Evolutionary conservation across 1,284 basidiomycete species (phyloP).

Genomic region (Austroboletus novae-zelandiae): DNA sequence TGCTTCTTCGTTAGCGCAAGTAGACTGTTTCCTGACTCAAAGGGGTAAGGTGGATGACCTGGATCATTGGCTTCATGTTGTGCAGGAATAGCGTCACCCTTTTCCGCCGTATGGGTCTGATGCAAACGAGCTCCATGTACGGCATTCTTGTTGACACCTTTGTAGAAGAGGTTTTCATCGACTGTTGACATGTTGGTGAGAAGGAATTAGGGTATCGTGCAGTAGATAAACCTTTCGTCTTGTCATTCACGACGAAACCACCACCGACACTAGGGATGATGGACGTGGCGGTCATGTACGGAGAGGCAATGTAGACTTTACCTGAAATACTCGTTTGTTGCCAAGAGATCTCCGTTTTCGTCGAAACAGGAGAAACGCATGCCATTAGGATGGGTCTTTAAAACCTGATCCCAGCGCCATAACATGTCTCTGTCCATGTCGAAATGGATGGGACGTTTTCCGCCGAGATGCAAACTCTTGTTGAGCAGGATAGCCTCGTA

Average conservation of each 20-base stretch:
- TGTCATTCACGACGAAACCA: constrained; percentile 89
- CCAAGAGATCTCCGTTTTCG: constrained; percentile 79
- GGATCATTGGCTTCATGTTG: constrained; percentile 30
- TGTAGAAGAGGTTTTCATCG: constrained; percentile 95
- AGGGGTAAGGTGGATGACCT: constrained; percentile 76
- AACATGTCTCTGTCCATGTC: constrained; percentile 90
- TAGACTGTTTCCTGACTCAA: constrained; percentile 77
- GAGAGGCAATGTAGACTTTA: constrained; percentile 17
- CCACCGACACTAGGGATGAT: constrained; percentile 69
- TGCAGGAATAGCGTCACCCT: constrained; percentile 16
- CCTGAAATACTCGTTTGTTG: constrained; percentile 94
- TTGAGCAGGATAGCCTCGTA: constrained; percentile 69
- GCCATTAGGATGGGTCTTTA: constrained; percentile 84
- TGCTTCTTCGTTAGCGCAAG: constrained; percentile 78
- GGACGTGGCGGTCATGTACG: not conserved
- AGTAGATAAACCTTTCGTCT: constrained; percentile 61
- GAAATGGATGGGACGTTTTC: constrained; percentile 72
- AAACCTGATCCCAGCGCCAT: constrained; percentile 84
- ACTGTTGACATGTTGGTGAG: constrained; percentile 41
- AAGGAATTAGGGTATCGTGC: not conserved
- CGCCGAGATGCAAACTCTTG: constrained; percentile 70
- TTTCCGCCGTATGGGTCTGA: constrained; percentile 53
- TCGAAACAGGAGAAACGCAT: constrained; percentile 91
- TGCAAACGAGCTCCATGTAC: constrained; percentile 80
- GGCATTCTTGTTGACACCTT: constrained; percentile 82